Base-by-base conservation (phyloP, 306 rosid species). In the Lathyrus tuberosus region DNA sequence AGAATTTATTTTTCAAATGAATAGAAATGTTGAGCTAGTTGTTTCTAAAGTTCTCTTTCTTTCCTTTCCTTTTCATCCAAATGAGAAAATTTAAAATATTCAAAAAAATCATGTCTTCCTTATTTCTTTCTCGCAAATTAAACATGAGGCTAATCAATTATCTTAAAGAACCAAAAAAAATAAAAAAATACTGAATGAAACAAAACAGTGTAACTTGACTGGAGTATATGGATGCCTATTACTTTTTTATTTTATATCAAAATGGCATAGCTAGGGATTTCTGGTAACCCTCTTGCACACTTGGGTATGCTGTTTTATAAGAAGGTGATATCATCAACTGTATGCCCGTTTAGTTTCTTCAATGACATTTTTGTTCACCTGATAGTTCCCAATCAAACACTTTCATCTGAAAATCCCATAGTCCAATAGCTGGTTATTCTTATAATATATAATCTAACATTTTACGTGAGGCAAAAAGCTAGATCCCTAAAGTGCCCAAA, bases 301-400 rank as follows among this genome's bases (percentile, higher is more conserved):
- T 60, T 35, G 46, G 65, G 5, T 43, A 35, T 60, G 65, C n/a
- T 6, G 41, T 15, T 33, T 60, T 60, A 24, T 24, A 24, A 30
- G 47, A 54, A 10, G 58, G 30, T 52, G 58, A 20, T 52, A 52
- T 52, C 20, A 52, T 2, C 14, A 52, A 20, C 28, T 52, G 58
- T 51, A 51, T 18, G 58, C 28, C 28, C 58, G 5, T 52, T 52
- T 52, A 22, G 60, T 53, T 53, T 53, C 33, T 53, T 22, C 6
- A 22, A 53, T 22, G 60, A 53, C 60, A 53, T 53, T 20, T 53
- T 22, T 22, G 15, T 17, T 22, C 33, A 53, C 30, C 9, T 0
- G 33, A 11, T 53, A 53, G 30, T 53, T 10, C 56, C 33, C 60
- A 53, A 20, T 52, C 59, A 52, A 11, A 20, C 59, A 52, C 59